Evolutionary conservation across 1,284 basidiomycete genomes (phyloP).

Genomic region (Trametes hirsuta): DNA sequence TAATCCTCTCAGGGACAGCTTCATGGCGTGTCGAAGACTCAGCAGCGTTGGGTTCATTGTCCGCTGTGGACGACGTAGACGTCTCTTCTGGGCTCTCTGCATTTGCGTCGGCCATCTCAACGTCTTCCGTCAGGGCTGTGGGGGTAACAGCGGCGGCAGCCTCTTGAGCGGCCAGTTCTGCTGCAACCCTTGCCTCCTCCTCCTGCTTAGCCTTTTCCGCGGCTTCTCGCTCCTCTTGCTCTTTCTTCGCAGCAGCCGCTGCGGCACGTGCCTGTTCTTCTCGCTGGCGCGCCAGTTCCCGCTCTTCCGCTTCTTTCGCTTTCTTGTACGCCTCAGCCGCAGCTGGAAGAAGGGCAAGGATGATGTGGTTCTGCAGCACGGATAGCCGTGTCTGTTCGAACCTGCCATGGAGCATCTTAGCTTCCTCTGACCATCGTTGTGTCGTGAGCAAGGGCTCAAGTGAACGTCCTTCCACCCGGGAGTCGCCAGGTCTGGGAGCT

Average conservation of each 20-base stretch:
- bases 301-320: conserved; percentile 56
- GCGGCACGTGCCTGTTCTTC: conserved; percentile 47
- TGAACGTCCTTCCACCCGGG: conserved; percentile 54
- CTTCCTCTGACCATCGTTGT: conserved; percentile 93
- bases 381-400: conserved; percentile 70
- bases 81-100: conserved; percentile 22
- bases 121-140: conserved; percentile 36
- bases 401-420: conserved; percentile 78
- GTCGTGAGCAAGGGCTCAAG: conserved; percentile 82
- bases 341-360: conserved; percentile 81
- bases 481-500: conserved; percentile 50
- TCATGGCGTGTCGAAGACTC: conserved; percentile 22
- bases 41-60: conserved; percentile 16
- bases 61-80: conserved; percentile 29
- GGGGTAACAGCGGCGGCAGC: conserved; percentile 30
- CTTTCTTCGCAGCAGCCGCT: conserved; percentile 30
- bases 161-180: conserved; percentile 28
- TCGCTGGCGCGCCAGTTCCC: conserved; percentile 38
- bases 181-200: conserved; percentile 25
- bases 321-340: conserved; percentile 62
- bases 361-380: conserved; percentile 74
- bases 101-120: conserved; percentile 47
- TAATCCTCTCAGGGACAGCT: conserved; percentile 62
- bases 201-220: conserved; percentile 36
- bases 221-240: conserved; percentile 30